Evolutionary conservation across 2,329 filamentous ascomycete species (phyloP).

Genomic region (Alternaria gansuensis): DNA sequence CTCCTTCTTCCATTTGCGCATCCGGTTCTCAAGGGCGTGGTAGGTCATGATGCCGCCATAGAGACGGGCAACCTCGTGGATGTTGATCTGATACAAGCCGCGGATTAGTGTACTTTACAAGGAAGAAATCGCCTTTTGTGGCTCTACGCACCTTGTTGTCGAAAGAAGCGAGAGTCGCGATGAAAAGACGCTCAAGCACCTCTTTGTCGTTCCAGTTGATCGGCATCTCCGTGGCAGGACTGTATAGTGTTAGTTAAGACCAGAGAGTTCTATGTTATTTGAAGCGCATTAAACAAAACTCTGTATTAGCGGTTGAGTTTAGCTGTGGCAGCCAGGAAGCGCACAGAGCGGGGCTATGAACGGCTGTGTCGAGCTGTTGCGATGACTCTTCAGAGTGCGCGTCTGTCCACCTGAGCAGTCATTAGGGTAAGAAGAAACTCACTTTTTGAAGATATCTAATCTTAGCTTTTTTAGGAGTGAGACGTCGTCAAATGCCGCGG

Average conservation of each 20-base stretch:
- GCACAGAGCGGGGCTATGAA: neutral
- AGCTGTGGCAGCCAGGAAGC: neutral
- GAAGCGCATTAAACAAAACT: neutral
- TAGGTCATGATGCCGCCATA: conserved; percentile 60
- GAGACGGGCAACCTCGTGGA: conserved; percentile 54
- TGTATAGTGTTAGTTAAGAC: neutral
- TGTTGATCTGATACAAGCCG: conserved; percentile 54
- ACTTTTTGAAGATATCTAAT: neutral
- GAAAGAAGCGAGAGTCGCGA: conserved; percentile 50
- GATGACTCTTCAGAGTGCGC: neutral
- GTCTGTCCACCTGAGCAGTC: neutral
- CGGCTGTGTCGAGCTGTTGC: neutral
- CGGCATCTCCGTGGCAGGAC: conserved; percentile 31
- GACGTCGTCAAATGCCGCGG: neutral
- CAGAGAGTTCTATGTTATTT: neutral
- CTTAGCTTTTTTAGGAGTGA: neutral
- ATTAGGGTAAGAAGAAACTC: neutral
- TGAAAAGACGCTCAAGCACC: conserved; percentile 53
- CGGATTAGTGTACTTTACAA: conserved; percentile 13
- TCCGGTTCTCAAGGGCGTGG: conserved; percentile 58
- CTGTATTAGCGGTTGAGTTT: neutral
- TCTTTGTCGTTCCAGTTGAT: conserved; percentile 52
- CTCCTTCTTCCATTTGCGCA: conserved; percentile 57
- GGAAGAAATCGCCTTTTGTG: neutral
- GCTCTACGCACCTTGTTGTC: conserved; percentile 44